phyloP scores from a whole-genome alignment of 805 yeast genomes.

The Metschnikowia hibisci region DNA sequence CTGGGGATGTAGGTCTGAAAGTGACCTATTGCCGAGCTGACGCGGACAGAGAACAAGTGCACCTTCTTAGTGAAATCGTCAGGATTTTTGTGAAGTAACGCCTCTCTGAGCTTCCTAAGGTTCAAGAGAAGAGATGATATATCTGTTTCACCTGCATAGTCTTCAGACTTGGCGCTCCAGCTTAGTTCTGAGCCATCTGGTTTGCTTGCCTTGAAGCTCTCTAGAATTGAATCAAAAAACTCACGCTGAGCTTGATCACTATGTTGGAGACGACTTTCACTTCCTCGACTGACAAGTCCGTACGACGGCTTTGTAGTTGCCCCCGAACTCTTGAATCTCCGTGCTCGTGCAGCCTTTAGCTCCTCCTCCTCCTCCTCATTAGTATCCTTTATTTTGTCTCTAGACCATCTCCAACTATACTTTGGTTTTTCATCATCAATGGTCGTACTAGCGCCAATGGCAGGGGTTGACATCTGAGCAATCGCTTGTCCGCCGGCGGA shows the following conservation, averaged over 20 bases:
- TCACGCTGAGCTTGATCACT: slow-evolving; percentile 40
- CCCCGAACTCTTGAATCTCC: not conserved
- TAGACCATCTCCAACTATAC: slow-evolving; percentile 1
- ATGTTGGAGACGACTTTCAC: slow-evolving; percentile 44
- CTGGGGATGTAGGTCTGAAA: slow-evolving; percentile 55
- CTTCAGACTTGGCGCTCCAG: not conserved
- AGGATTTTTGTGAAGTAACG: slow-evolving; percentile 39
- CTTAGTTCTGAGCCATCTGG: not conserved
- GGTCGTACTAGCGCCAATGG: not conserved
- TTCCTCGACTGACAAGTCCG: slow-evolving; percentile 62
- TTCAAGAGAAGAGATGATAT: slow-evolving; percentile 21
- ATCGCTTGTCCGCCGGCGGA: no score
- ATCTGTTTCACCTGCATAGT: not conserved
- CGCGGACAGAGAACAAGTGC: slow-evolving; percentile 44
- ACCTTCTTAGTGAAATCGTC: slow-evolving; percentile 43
- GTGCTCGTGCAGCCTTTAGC: not conserved
- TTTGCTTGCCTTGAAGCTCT: slow-evolving; percentile 7
- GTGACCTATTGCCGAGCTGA: slow-evolving; percentile 44
- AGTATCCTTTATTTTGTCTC: not conserved
- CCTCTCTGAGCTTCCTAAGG: slow-evolving; percentile 53
- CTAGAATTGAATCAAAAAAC: slow-evolving; percentile 37
- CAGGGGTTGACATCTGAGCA: not conserved
- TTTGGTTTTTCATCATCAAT: not conserved
- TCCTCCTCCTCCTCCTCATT: not conserved
- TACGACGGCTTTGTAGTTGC: slow-evolving; percentile 16